phyloP scores from a whole-genome alignment of 225 moss, liverwort and hornwort species.

The Polytrichum formosum region DNA sequence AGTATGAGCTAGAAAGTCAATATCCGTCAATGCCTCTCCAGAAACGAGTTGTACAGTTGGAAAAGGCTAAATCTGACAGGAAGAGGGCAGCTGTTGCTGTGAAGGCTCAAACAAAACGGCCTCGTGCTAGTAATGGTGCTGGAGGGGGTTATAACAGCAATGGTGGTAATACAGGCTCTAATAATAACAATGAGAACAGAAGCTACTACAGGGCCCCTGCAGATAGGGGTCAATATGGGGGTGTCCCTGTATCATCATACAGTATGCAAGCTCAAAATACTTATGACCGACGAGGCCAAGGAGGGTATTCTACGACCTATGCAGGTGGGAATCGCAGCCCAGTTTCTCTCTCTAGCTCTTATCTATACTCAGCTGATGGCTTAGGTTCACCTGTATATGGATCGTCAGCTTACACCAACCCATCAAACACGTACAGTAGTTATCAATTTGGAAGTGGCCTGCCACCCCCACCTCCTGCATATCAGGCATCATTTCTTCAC shows the following conservation, averaged over 20 bases:
- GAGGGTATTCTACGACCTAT: slow-evolving; percentile 83
- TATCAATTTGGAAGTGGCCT: slow-evolving; percentile 99
- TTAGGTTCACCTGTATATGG: slow-evolving; percentile 98
- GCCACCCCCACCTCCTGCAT: slow-evolving; percentile 99
- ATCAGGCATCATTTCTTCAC: slow-evolving; percentile 98
- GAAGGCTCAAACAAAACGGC: slow-evolving; percentile 53
- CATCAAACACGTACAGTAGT: slow-evolving; percentile 93
- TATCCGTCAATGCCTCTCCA: slow-evolving; percentile 60
- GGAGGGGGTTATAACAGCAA: slow-evolving; percentile 25
- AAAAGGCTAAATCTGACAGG: slow-evolving; percentile 67
- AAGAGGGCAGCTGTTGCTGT: slow-evolving; percentile 72
- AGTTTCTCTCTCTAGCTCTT: slow-evolving; percentile 94
- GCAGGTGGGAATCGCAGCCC: slow-evolving; percentile 98
- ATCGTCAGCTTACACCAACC: slow-evolving; percentile 89
- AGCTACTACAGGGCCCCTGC: slow-evolving; percentile 84
- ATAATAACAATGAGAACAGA: slow-evolving; percentile 55
- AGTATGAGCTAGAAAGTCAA: slow-evolving; percentile 54
- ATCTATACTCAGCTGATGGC: slow-evolving; percentile 92
- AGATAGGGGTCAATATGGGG: slow-evolving; percentile 80
- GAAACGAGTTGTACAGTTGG: slow-evolving; percentile 70
- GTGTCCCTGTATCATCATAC: slow-evolving; percentile 91
- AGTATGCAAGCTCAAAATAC: slow-evolving; percentile 85
- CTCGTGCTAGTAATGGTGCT: slow-evolving; percentile 56
- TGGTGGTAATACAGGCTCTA: slow-evolving; percentile 26
- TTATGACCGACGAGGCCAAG: slow-evolving; percentile 92